Evolutionary conservation across 345 rosid species (phyloP).

Genomic region (Citropsis articulata): DNA sequence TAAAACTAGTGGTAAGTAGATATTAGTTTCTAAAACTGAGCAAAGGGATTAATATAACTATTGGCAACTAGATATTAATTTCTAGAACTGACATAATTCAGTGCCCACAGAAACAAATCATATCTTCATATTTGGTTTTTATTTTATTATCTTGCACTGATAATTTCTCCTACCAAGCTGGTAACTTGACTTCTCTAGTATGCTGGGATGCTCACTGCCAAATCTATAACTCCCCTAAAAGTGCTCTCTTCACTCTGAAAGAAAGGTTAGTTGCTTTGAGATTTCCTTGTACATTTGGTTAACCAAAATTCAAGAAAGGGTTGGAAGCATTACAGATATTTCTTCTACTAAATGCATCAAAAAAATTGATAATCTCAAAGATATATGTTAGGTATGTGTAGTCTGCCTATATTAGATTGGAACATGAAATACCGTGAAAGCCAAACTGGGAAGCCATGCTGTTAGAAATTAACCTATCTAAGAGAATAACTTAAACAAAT

Average conservation of each 20-base stretch:
- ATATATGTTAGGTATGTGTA: neutral
- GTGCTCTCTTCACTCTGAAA: neutral
- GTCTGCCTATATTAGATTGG: neutral
- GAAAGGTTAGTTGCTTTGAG: neutral
- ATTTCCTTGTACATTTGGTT: neutral
- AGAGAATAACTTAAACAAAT: neutral
- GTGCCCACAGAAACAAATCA: neutral
- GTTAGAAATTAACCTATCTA: neutral
- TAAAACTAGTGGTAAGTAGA: neutral
- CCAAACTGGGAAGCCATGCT: neutral
- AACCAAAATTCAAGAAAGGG: neutral
- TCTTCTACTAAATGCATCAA: neutral
- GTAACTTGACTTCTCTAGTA: neutral
- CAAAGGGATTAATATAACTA: neutral
- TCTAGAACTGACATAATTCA: neutral
- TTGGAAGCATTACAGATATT: neutral
- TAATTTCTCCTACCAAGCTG: neutral
- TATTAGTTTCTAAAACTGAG: no score
- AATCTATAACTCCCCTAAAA: neutral
- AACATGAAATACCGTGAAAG: neutral
- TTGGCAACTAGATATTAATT: neutral
- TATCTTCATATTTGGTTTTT: neutral
- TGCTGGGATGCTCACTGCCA: neutral
- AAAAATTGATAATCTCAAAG: neutral
- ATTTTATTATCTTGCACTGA: neutral